A percentile compares a stretch with the other conserved stretches of the same genome.
Evolutionary conservation across 805 yeast species (phyloP).

Genomic region (Tetrapisispora iriomotensis): DNA sequence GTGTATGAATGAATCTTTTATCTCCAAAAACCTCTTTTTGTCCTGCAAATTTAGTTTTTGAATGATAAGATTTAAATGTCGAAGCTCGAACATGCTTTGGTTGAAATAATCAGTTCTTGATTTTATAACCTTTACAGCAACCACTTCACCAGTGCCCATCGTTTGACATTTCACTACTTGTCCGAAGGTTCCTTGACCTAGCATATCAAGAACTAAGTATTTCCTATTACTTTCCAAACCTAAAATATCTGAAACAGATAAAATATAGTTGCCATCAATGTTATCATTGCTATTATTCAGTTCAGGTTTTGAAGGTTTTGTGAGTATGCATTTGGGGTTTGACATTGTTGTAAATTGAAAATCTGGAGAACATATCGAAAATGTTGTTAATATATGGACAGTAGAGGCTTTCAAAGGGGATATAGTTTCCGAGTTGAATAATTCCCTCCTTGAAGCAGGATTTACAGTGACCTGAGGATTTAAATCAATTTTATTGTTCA

Average conservation of each 20-base stretch:
- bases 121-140: conserved; percentile 91
- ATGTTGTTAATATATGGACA: conserved; percentile 65
- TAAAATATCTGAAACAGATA: conserved; percentile 87
- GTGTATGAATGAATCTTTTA: conserved; percentile 84
- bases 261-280: conserved; percentile 77
- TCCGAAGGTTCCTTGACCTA: conserved; percentile 97
- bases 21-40: conserved; percentile 62
- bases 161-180: conserved; percentile 89
- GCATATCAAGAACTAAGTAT: conserved; percentile 77
- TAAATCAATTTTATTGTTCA: too few species aligned
- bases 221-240: conserved; percentile 54
- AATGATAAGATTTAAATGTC: conserved; percentile 72
- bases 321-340: conserved; percentile 85
- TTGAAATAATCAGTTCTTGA: conserved; percentile 84
- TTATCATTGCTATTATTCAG: conserved; percentile 81
- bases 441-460: conserved; percentile 64
- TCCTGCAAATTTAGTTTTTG: conserved; percentile 58
- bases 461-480: too few species aligned
- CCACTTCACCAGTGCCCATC: conserved; percentile 67
- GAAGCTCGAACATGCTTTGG: conserved; percentile 86
- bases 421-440: conserved; percentile 50
- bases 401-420: conserved; percentile 81
- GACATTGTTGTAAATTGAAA: conserved; percentile 75
- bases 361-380: conserved; percentile 72
- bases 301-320: conserved; percentile 82